These are phyloP conservation scores for Nemania diffusa DNA, from an alignment of 2,329 filamentous ascomycete genomes.

Conservation along the genomic window DNA sequence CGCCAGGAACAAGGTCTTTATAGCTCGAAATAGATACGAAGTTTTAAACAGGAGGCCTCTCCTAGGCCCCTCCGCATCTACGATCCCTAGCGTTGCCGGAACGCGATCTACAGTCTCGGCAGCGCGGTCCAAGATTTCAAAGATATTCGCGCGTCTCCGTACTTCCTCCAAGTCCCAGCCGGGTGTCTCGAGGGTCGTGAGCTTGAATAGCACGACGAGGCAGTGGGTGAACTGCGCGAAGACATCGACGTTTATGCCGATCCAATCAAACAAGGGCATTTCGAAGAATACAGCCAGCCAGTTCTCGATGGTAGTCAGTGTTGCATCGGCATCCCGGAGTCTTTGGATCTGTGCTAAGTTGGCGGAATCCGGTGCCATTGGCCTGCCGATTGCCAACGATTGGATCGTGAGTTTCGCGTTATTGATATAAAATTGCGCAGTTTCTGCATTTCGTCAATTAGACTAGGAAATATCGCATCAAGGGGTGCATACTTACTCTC, in stretches of 20 bases:
- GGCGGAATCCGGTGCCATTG: background rate
- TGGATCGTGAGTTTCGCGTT: slow-evolving; percentile 3
- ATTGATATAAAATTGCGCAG: background rate
- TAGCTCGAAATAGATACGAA: slow-evolving; percentile 1
- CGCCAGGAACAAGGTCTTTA: background rate
- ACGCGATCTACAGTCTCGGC: background rate
- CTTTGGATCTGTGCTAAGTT: background rate
- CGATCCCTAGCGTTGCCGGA: background rate
- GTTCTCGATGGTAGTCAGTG: background rate
- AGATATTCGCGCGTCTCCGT: background rate
- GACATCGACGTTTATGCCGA: background rate
- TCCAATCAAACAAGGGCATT: background rate
- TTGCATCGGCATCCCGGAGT: background rate
- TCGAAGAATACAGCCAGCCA: background rate
- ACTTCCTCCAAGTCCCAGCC: background rate
- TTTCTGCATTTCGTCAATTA: background rate
- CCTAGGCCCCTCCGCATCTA: background rate
- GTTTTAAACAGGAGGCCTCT: background rate
- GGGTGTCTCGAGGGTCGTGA: background rate
- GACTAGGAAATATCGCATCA: background rate
- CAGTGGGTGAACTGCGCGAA: slow-evolving; percentile 2
- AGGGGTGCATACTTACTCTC: background rate
- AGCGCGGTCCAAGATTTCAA: background rate
- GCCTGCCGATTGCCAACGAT: background rate
- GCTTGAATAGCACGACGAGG: slow-evolving; percentile 3